Evolutionary conservation across 352 stramenopile genomes (phyloP).

Genomic region (Globisporangium barbulae): DNA sequence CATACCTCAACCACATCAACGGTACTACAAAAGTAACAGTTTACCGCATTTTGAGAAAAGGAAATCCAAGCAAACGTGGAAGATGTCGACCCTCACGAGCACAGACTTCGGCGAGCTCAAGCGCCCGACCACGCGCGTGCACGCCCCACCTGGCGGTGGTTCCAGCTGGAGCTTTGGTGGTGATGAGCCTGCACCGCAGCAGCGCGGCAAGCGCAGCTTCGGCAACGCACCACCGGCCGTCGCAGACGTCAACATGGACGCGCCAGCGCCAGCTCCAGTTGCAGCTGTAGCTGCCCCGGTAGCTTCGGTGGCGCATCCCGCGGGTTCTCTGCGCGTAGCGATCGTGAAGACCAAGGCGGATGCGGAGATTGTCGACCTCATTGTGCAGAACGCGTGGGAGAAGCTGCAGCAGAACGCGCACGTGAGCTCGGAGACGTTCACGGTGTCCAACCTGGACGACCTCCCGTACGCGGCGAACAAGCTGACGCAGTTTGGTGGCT

Average conservation of each 20-base stretch:
- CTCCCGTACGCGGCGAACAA: conserved; percentile 85
- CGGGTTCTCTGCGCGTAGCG: conserved; percentile 41
- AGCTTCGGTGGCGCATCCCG: conserved; percentile 4
- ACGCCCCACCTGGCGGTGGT: conserved; percentile 73
- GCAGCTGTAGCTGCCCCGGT: conserved; percentile 15
- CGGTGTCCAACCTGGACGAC: conserved; percentile 64
- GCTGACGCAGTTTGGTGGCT: conserved; percentile 57
- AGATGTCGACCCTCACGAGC: conserved; percentile 84
- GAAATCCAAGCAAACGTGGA: background rate
- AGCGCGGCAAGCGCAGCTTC: conserved; percentile 20
- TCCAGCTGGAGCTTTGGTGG: conserved; percentile 76
- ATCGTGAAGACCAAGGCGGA: conserved; percentile 77
- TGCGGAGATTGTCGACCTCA: conserved; percentile 64
- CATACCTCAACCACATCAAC: background rate
- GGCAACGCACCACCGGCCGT: conserved; percentile 25
- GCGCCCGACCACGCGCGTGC: conserved; percentile 77
- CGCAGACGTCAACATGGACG: conserved; percentile 19
- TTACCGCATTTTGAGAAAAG: background rate
- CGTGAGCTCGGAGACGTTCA: conserved; percentile 58
- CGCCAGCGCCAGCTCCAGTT: conserved; percentile 21
- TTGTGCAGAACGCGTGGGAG: conserved; percentile 65
- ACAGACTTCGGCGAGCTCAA: conserved; percentile 81
- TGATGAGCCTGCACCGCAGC: conserved; percentile 26
- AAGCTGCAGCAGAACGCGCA: conserved; percentile 30
- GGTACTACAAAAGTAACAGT: background rate